A percentile compares a stretch with the other conserved stretches of the same genome.
These are phyloP conservation scores for Fusarium clavum DNA, from an alignment of 2,329 filamentous ascomycete species.

Conservation along the genomic window DNA sequence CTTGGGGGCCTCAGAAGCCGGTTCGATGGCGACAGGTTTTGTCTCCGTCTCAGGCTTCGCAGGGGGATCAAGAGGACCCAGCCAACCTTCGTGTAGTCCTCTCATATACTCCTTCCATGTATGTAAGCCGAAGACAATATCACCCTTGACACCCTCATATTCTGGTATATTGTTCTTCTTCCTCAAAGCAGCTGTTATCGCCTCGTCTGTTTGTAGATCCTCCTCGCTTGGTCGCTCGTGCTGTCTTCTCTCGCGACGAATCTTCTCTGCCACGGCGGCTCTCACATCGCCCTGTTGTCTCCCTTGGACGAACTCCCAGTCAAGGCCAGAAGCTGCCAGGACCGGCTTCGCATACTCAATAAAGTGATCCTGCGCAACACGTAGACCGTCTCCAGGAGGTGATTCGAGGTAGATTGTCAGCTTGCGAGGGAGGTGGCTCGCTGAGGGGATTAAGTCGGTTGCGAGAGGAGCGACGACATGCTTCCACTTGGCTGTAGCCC, in stretches of 20 bases:
- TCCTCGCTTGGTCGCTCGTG: conserved; percentile 64
- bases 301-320: conserved; percentile 97
- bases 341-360: conserved; percentile 96
- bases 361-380: conserved; percentile 92
- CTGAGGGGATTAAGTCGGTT: conserved; percentile 74
- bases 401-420: conserved; percentile 87
- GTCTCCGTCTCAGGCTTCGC: conserved; percentile 46
- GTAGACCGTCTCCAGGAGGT: conserved; percentile 86
- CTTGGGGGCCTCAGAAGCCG: conserved; percentile 40
- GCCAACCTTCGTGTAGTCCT: conserved; percentile 94
- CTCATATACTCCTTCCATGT: conserved; percentile 98
- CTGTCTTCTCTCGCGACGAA: conserved; percentile 76
- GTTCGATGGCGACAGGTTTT: conserved; percentile 44
- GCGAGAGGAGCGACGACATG: conserved; percentile 86
- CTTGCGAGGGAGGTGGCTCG: conserved; percentile 81
- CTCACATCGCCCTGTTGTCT: conserved; percentile 92
- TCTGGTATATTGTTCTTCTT: conserved; percentile 74
- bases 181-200: conserved; percentile 72
- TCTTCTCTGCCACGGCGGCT: conserved; percentile 85
- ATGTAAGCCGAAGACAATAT: conserved; percentile 89
- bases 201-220: conserved; percentile 62
- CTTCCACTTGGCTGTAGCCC: conserved; percentile 87
- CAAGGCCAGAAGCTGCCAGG: conserved; percentile 86
- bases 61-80: conserved; percentile 82
- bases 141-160: conserved; percentile 80